Evolutionary conservation across 2,329 filamentous ascomycete species (phyloP), one percentile per base, ranked within the genome.

Genomic region (Arachnopeziza araneosa): DNA sequence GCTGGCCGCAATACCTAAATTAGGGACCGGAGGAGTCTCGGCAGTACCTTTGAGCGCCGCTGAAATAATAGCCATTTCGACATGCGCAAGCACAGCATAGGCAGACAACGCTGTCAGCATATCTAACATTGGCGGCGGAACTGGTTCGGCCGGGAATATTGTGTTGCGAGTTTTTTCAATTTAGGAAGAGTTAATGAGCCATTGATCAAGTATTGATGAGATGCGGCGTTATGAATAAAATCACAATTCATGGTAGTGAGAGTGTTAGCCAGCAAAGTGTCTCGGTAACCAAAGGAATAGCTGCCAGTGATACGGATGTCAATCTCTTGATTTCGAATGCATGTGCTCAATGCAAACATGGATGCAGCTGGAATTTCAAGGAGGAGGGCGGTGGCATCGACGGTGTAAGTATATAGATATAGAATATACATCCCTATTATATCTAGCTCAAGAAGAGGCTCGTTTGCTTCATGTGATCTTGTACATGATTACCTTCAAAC

Each of bases 271-370:
- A 66, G 36, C 64, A 68, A n/a, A 67, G 66, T 23, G 54, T 60
- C 8, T 30, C 26, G 26, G 26, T 30, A 9, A 30, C 26, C 4
- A 30, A 30, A 9, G 26, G 26, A 30, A 58, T 58, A 14, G 52
- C 58, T 2, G 64, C 51, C 7, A 62, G 62, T 22, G 64, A 68
- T 55, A 66, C 66, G 21, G 57, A 21, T 53, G 49, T 63, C 19
- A 64, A 66, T 53, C 60, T 68, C 19, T 60, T 68, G 50, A 68
- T 67, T 44, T 67, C 66, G 44, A 67, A 66, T 59, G 62, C 67
- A 64, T 0, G 66, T 67, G 30, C 48, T 67, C 56, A 67, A 67
- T 60, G 66, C 52, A 10, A 66, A 66, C 55, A 67, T 61, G 1
- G 57, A 67, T 24, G 62, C 60, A n/a, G 64, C 67, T 22, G 48